Base-by-base conservation (phyloP, 2,329 filamentous ascomycete genomes). In the Hysterium pulicare region DNA sequence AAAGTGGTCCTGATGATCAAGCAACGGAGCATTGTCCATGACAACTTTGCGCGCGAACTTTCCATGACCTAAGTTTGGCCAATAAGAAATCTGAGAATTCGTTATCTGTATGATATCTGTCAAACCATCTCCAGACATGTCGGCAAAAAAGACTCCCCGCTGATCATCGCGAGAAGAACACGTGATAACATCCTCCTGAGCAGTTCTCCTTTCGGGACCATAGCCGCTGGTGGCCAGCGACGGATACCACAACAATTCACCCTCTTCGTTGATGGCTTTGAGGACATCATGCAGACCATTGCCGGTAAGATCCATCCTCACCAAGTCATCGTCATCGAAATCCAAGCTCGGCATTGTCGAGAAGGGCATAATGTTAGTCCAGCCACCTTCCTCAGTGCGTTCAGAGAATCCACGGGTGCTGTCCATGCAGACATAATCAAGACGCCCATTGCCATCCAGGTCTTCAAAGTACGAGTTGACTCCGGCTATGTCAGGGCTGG, bases 1-100 rank as follows among this genome's bases (percentile, higher is more conserved):
- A 38, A 61, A 63, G 1, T 30, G 10, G 16, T 57, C 52, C 3
- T 9, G 4, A 3, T 5, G 2, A 40, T 54, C 54, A 15, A 60
- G 45, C 8, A 22, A 20, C 8, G 26, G 26, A n/a, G 26, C 8
- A n/a, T 28, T 28, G 8, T 28, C 26, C 26, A 28, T 28, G 8
- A n/a, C n/a, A 8, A 28, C 26, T 28, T 28, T 28, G n/a, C 8
- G 8, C 26, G 8, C 26, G n/a, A 28, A 28, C 8, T 28, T 8
- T 28, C 26, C 26, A n/a, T 28, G n/a, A n/a, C 26, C 26, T 8
- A 28, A 8, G 26, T 28, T 28, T n/a, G 26, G 26, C 26, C 26
- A 28, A 28, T 28, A 28, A 8, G 26, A 28, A 8, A 28, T 28
- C 8, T 28, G 8, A n/a, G 8, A 8, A n/a, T 28, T 28, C 26